phyloP scores from a whole-genome alignment of 2,329 filamentous ascomycete species.

The Orbilia ellipsospora region DNA sequence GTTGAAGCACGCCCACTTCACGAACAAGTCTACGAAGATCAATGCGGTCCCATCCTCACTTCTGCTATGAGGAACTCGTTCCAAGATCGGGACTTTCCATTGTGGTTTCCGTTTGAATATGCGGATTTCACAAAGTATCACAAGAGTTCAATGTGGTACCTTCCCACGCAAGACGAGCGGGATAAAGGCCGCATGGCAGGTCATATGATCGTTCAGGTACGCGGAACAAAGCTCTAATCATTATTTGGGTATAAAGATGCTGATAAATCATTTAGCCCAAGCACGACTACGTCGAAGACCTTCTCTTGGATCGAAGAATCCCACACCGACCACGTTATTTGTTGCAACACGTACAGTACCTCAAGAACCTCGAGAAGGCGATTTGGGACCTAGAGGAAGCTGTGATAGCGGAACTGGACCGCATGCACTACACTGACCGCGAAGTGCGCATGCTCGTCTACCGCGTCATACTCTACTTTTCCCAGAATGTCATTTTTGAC shows the following conservation, averaged over 20 bases:
- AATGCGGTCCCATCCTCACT: slow-evolving; percentile 15
- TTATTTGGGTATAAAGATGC: background rate
- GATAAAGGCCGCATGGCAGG: background rate
- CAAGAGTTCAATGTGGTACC: slow-evolving; percentile 22
- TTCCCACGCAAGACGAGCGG: slow-evolving; percentile 2
- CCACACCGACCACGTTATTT: slow-evolving; percentile 13
- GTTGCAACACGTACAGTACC: slow-evolving; percentile 6
- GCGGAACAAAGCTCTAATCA: too few species aligned
- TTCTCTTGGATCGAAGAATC: slow-evolving; percentile 1
- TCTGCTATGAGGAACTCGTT: slow-evolving; percentile 9
- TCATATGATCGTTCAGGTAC: slow-evolving; percentile 7
- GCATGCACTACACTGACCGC: slow-evolving; percentile 8
- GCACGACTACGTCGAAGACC: slow-evolving; percentile 15
- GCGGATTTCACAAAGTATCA: slow-evolving; percentile 17
- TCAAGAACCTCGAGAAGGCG: slow-evolving; percentile 10
- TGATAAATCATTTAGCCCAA: slow-evolving; percentile 4
- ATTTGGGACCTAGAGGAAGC: slow-evolving; percentile 11
- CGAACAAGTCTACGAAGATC: slow-evolving; percentile 5
- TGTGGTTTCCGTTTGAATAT: slow-evolving; percentile 14
- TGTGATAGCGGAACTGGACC: background rate
- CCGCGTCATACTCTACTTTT: slow-evolving; percentile 9
- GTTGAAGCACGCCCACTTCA: slow-evolving; percentile 13
- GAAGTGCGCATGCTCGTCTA: slow-evolving; percentile 5
- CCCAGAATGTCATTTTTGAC: slow-evolving; percentile 20
- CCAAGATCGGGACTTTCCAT: slow-evolving; percentile 11